A percentile compares a stretch with the other conserved stretches of the same genome.
Conservation (phyloP, 2,329 filamentous ascomycete species). For the Mycosphaerella sp. region DNA sequence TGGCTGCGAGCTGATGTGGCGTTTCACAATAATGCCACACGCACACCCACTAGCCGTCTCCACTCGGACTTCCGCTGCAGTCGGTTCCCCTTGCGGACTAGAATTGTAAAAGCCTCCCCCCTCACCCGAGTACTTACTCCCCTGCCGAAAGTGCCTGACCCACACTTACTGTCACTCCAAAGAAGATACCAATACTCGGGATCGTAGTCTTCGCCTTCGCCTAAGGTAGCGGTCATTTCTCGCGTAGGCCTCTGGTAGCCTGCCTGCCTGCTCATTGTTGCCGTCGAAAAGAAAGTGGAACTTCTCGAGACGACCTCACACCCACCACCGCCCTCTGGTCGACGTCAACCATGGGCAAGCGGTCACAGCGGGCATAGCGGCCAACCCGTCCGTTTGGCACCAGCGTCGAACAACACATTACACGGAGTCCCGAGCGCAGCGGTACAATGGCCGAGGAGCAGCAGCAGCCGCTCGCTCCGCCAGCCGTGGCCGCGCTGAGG, state of each 20-base stretch:
- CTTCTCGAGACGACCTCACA: not conserved
- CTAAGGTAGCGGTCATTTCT: not conserved
- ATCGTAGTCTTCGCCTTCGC: no score
- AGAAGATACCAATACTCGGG: no score
- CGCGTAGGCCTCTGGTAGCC: not conserved
- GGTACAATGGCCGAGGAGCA: conserved; percentile 10
- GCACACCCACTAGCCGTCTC: no score
- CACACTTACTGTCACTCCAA: no score
- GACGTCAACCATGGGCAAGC: conserved; percentile 18
- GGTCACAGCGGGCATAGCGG: conserved; percentile 15
- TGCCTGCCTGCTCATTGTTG: not conserved
- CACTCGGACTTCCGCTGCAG: no score
- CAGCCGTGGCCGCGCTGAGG: conserved; percentile 40
- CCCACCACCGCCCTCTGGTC: conserved; percentile 4
- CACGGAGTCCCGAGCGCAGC: not conserved
- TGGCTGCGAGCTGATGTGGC: no score
- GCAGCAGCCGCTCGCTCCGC: conserved; percentile 35
- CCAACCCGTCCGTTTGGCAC: conserved; percentile 11
- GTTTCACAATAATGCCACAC: no score
- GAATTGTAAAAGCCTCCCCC: no score
- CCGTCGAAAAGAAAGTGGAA: not conserved
- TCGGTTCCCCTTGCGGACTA: no score
- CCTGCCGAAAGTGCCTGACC: no score
- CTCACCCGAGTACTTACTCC: no score
- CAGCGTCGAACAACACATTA: not conserved